A percentile compares a stretch with the other conserved stretches of the same genome.
Conservation (phyloP, 192 early-diverging fungal genomes). For the Pilobolus umbonatus region DNA sequence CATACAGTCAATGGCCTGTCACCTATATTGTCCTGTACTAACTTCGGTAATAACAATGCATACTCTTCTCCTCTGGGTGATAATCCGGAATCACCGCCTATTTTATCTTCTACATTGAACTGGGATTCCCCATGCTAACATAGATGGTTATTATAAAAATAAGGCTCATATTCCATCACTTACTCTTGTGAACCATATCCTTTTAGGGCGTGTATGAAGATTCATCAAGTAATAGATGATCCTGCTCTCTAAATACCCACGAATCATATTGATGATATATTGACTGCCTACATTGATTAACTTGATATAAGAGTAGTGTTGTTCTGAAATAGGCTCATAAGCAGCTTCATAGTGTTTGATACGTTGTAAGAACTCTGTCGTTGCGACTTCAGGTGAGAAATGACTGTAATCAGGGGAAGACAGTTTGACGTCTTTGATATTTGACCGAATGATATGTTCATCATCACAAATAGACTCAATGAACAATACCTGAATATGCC, state of each 20-base stretch:
- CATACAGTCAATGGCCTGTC: slow-evolving; percentile 78
- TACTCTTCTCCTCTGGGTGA: slow-evolving; percentile 83
- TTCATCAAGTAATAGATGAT: slow-evolving; percentile 99
- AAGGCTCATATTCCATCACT: slow-evolving; percentile 10
- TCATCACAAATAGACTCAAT: slow-evolving; percentile 93
- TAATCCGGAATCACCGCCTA: slow-evolving; percentile 92
- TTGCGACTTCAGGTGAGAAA: slow-evolving; percentile 71
- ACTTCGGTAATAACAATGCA: slow-evolving; percentile 72
- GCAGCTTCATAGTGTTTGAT: slow-evolving; percentile 83
- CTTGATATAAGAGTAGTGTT: slow-evolving; percentile 79
- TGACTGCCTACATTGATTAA: slow-evolving; percentile 87
- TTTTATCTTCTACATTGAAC: slow-evolving; percentile 86
- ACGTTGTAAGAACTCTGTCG: slow-evolving; percentile 58
- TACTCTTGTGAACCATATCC: slow-evolving; percentile 83
- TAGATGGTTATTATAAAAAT: slow-evolving; percentile 4
- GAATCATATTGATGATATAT: slow-evolving; percentile 90
- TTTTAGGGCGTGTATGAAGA: slow-evolving; percentile 87
- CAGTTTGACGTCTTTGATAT: slow-evolving; percentile 91
- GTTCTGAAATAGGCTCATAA: slow-evolving; percentile 84
- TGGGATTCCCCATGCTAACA: slow-evolving; percentile 82
- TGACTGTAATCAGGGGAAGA: slow-evolving; percentile 86
- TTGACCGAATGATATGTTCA: slow-evolving; percentile 72
- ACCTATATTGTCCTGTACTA: slow-evolving; percentile 72
- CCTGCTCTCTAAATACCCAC: slow-evolving; percentile 89
- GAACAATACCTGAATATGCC: slow-evolving; percentile 88